Evolutionary conservation across 2,329 filamentous ascomycete genomes (phyloP), one percentile per base, ranked within the genome.

Genomic region (Calonectria multiphialidica): DNA sequence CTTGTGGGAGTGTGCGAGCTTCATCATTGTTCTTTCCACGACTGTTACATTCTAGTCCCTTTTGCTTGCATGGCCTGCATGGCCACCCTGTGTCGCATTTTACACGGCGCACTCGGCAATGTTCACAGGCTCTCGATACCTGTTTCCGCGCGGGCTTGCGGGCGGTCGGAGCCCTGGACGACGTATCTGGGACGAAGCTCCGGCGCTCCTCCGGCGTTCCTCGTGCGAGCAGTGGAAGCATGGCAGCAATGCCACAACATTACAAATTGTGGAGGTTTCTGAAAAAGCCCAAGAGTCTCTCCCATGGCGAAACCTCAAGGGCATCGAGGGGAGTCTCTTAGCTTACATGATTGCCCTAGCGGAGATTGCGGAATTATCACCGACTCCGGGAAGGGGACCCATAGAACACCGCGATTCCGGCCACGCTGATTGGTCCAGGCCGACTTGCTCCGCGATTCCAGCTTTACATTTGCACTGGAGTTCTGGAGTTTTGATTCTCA

Each of bases 81-180:
- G 76, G 76, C 2, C 66, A 63, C 13, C 74, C 75, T 18, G 76
- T 71, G 42, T 79, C 77, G 49, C 77, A 79, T 23, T 77, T 79
- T 25, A 77, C 75, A 10, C 77, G 73, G 18, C 74, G 65, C 2
- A 72, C 57, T 13, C 77, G 75, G 33, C 77, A 79, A 50, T 73
- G 71, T 55, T 78, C 77, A 30, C 77, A 78, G 5, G 77, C 77
- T 37, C 75, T 53, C 2, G 77, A 76, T 18, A 78, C 77, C 23
- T 78, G 77, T 37, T 77, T 78, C 64, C 77, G 69, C 10, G 67
- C 28, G 10, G 64, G 72, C 42, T 53, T 74, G 28, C 67, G 37
- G 30, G 59, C 28, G 45, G 67, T 18, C 21, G 21, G 37, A 49
- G 49, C 18, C 28, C 25, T 25, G 33, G 16, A n/a, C 16, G 53